Percentiles rank a stretch among this genome's conserved stretches.
Evolutionary conservation across 116 monocot species (phyloP).

Genomic region (Zostera marina): DNA sequence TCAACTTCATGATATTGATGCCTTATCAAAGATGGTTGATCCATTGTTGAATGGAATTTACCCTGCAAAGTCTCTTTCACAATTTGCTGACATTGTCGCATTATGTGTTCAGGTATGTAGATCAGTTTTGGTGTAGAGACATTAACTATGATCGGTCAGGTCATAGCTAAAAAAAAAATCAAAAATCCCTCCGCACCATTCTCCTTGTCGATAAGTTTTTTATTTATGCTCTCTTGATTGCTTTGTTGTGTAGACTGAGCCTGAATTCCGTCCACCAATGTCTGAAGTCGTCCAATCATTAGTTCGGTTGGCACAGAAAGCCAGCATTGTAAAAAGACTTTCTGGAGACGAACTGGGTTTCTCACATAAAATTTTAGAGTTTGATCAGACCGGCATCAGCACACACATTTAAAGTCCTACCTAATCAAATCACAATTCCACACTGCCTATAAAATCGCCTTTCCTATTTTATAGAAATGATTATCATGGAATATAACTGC

Average conservation of each 20-base stretch:
- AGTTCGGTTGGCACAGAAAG: slow-evolving; percentile 58
- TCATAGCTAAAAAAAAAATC: too few species aligned
- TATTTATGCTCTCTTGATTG: not conserved
- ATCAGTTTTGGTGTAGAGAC: too few species aligned
- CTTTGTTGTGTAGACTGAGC: slow-evolving; percentile 13
- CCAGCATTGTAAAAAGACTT: slow-evolving; percentile 49
- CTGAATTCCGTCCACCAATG: slow-evolving; percentile 72
- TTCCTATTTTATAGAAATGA: too few species aligned
- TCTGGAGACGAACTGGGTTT: slow-evolving; percentile 11
- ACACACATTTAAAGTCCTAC: not conserved
- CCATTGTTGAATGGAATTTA: slow-evolving; percentile 75
- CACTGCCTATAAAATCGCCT: too few species aligned
- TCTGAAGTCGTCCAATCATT: slow-evolving; percentile 87
- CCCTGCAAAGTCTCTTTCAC: slow-evolving; percentile 82
- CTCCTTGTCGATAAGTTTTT: too few species aligned
- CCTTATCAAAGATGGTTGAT: slow-evolving; percentile 82
- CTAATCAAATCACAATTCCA: too few species aligned
- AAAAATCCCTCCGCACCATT: too few species aligned
- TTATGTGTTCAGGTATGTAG: slow-evolving; percentile 80
- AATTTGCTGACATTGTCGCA: slow-evolving; percentile 84
- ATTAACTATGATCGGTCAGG: too few species aligned
- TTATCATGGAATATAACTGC: too few species aligned
- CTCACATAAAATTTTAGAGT: slow-evolving; percentile 5
- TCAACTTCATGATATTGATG: slow-evolving; percentile 86
- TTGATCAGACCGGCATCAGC: not conserved